Percentiles rank a stretch among this genome's conserved stretches.
phyloP scores from a whole-genome alignment of 1,284 basidiomycete genomes.

The Somion occarium region DNA sequence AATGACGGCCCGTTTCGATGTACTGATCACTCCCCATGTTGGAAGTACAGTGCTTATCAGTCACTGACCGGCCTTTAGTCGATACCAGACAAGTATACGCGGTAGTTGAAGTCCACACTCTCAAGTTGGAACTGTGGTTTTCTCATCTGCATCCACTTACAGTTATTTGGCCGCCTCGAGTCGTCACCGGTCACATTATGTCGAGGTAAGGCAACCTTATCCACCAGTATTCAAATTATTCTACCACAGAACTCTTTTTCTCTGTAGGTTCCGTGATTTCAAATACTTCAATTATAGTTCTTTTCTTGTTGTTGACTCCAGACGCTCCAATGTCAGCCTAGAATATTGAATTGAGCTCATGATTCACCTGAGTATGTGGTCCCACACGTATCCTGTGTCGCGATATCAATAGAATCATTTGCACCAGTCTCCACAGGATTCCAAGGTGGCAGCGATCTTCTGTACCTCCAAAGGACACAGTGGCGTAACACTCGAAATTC shows the following conservation, averaged over 20 bases:
- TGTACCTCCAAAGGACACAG: neutral
- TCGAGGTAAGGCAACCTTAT: neutral
- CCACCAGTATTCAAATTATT: neutral
- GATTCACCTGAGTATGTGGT: too few relatives aligned
- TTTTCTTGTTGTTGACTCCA: neutral
- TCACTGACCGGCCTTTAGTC: neutral
- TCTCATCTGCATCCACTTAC: neutral
- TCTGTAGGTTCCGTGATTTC: neutral
- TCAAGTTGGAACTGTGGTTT: neutral
- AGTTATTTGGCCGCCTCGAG: neutral
- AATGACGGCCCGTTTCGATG: neutral
- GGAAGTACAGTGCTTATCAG: neutral
- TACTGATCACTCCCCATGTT: neutral
- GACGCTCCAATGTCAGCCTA: too few relatives aligned
- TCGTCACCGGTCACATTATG: neutral
- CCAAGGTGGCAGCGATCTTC: neutral
- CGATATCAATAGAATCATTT: neutral
- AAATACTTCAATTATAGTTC: neutral
- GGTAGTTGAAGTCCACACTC: neutral
- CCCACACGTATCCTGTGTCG: too few relatives aligned
- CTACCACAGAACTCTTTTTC: too few relatives aligned
- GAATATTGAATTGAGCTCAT: too few relatives aligned
- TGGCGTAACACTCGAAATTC: neutral
- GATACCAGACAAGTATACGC: neutral
- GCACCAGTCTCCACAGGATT: neutral